These are phyloP conservation scores for Ophiocordyceps polyrhachis-furcata DNA, from an alignment of 2,329 filamentous ascomycete genomes.

Conservation along the genomic window DNA sequence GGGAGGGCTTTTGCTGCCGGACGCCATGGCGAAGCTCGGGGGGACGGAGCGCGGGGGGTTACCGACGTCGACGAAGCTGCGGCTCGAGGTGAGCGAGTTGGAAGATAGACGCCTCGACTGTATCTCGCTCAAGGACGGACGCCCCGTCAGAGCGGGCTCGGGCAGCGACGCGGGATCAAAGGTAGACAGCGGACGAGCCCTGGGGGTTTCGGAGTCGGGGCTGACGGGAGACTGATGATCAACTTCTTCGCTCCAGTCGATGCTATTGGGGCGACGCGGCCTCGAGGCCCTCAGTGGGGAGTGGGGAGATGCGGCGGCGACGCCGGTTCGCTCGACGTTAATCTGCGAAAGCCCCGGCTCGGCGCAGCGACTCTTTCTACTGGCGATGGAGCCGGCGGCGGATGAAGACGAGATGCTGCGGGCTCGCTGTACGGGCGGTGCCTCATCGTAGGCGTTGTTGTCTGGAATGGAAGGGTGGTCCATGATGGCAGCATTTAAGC, in stretches of 20 bases:
- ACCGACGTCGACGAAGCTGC: constrained; percentile 30
- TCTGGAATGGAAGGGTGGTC: not conserved
- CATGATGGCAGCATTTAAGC: not conserved
- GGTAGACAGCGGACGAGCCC: constrained; percentile 17
- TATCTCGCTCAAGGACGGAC: constrained; percentile 29
- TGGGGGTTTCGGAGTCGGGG: constrained; percentile 29
- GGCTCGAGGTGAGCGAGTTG: constrained; percentile 47
- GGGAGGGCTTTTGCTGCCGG: constrained; percentile 19
- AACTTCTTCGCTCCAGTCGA: constrained; percentile 20
- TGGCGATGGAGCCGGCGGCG: constrained; percentile 12
- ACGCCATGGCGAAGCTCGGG: constrained; percentile 20
- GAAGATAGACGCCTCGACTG: constrained; percentile 51
- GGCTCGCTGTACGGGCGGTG: constrained; percentile 4
- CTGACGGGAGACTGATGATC: constrained; percentile 25
- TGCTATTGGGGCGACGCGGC: constrained; percentile 21
- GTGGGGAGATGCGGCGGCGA: constrained; percentile 44
- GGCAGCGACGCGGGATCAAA: constrained; percentile 18
- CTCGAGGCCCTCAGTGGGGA: constrained; percentile 21
- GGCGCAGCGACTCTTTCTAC: constrained; percentile 37
- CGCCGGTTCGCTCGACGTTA: constrained; percentile 38
- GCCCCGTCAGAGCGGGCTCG: constrained; percentile 27
- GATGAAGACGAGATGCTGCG: constrained; percentile 28
- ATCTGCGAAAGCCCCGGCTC: constrained; percentile 40
- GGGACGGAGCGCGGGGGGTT: constrained; percentile 21
- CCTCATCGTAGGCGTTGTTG: not conserved